Base-by-base conservation (phyloP, 1,284 basidiomycete species). In the Meira nashicola region DNA sequence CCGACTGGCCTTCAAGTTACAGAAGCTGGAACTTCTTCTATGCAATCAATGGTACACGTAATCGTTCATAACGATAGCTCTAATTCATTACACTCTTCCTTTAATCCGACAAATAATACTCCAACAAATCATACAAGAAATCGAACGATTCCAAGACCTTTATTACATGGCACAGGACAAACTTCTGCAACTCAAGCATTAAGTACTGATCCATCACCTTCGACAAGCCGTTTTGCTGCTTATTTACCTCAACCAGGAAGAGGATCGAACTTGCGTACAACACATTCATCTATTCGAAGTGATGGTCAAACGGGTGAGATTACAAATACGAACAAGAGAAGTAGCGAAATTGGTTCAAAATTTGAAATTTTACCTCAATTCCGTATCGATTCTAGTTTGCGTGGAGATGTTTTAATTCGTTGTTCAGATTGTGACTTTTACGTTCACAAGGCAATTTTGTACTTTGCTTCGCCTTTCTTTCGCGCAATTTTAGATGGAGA, bases 401-500 rank as follows among this genome's bases (percentile, higher is more conserved):
- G 21, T 8, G 70, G 70, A 33, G 63, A 70, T 50, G 68, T 71
- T 25, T 40, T 68, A 21, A 62, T 71, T 38, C 44, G 58, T 6
- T 65, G 64, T 25, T 55, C 61, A 1, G 68, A 58, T 4, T 60
- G 64, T n/a, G 60, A 68, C 39, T 71, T 70, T 17, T 71, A 58
- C 40, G 68, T 70, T 19, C 70, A 71, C 41, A 65, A 62, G 44
- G 60, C 68, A 28, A 52, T 70, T 7, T 55, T 72, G 33, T 39
- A 63, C 49, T 72, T 66, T 39, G 60, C 66, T 0, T 62, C 58
- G 17, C 65, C 70, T 15, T 72, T 72, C 52, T 72, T 72, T 39
- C 54, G 59, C 10, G 55, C 60, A 14, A 39, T 70, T 3, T 41
- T 70, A 39, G 54, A 58, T 12, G 68, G 66, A 7, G 67, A 59